Percentiles rank a stretch among this genome's conserved stretches.
Evolutionary conservation across 495 filamentous ascomycete genomes (phyloP).

Genomic region (Opeltia flavorubescens): DNA sequence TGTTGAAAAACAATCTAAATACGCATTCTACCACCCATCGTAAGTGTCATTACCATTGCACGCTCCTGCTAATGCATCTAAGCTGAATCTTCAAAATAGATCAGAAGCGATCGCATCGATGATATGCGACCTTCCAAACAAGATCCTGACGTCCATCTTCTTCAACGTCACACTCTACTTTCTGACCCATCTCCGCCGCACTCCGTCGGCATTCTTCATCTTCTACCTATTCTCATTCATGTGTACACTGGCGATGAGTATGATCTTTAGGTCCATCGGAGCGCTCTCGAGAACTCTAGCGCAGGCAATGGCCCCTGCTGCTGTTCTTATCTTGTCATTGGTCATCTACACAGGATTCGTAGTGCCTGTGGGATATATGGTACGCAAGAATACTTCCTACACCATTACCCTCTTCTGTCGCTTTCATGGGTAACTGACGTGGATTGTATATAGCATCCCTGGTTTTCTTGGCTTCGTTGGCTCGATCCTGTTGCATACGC

Average conservation of each 20-base stretch:
- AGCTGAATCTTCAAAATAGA: background rate
- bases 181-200: slow-evolving; percentile 68
- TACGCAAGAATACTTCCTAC: background rate
- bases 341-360: slow-evolving; percentile 86
- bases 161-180: slow-evolving; percentile 76
- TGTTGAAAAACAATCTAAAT: slow-evolving; percentile 80
- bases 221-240: slow-evolving; percentile 59
- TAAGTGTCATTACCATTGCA: too few species aligned
- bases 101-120: slow-evolving; percentile 77
- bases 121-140: slow-evolving; percentile 63
- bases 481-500: slow-evolving; percentile 75
- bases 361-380: slow-evolving; percentile 45
- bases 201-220: slow-evolving; percentile 66
- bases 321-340: slow-evolving; percentile 66
- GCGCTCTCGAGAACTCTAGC: slow-evolving; percentile 64
- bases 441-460: slow-evolving; percentile 52
- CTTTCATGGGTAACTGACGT: background rate
- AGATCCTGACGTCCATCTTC: slow-evolving; percentile 34
- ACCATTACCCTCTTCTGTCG: background rate
- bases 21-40: slow-evolving; percentile 85
- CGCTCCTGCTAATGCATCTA: background rate
- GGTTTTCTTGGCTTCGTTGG: slow-evolving; percentile 83
- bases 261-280: slow-evolving; percentile 71
- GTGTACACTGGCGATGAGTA: slow-evolving; percentile 58
- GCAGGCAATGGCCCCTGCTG: slow-evolving; percentile 73